A percentile compares a stretch with the other conserved stretches of the same genome.
Conservation (phyloP, 805 yeast genomes). For the Martiniozyma abietophila region DNA sequence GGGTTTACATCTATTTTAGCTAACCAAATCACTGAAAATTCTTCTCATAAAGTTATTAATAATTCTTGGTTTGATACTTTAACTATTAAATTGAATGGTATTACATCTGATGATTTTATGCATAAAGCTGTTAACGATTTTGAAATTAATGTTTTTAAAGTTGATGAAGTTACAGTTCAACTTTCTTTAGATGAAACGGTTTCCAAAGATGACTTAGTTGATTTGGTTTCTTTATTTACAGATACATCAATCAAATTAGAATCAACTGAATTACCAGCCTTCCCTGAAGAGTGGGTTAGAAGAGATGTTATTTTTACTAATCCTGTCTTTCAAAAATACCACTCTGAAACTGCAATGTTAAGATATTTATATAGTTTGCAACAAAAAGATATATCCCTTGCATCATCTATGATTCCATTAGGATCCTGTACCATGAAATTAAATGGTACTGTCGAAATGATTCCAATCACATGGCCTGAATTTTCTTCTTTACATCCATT, state of each 20-base stretch:
- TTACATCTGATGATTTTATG: conserved; percentile 48
- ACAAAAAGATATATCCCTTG: conserved; percentile 81
- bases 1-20: conserved; percentile 71
- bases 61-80: conserved; percentile 67
- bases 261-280: conserved; percentile 33
- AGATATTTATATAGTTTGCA: conserved; percentile 84
- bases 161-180: conserved; percentile 51
- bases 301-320: conserved; percentile 54
- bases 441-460: conserved; percentile 92
- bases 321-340: conserved; percentile 77
- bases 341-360: conserved; percentile 90
- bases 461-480: conserved; percentile 90
- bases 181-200: conserved; percentile 91
- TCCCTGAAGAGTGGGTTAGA: conserved; percentile 44
- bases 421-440: conserved; percentile 98
- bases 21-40: conserved; percentile 32
- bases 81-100: conserved; percentile 47
- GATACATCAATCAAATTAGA: conserved; percentile 21
- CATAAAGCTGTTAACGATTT: conserved; percentile 45
- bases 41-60: conserved; percentile 45
- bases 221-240: conserved; percentile 55
- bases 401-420: conserved; percentile 93
- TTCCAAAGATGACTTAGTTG: conserved; percentile 47
- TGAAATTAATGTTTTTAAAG: conserved; percentile 72
- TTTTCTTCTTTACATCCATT: conserved; percentile 87